Percentiles rank a stretch among this genome's conserved stretches.
Evolutionary conservation across 106 monocot species (phyloP).

Genomic region (Acorus gramineus): DNA sequence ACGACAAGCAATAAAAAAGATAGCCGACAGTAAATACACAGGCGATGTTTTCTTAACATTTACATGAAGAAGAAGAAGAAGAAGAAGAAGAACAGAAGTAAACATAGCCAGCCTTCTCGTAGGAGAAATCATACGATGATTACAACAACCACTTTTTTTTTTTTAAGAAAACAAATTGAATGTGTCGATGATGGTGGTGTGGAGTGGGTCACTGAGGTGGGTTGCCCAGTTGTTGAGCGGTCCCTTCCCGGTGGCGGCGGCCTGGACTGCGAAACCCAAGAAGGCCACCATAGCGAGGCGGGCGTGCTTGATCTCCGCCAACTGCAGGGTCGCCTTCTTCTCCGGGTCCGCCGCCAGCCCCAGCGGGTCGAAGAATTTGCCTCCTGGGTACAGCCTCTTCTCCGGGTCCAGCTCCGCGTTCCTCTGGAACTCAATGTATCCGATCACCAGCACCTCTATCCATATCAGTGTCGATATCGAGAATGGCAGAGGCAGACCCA

Average conservation of each 20-base stretch:
- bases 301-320: constrained; percentile 97
- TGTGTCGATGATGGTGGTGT: constrained; percentile 96
- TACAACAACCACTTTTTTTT: too few species aligned
- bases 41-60: too few species aligned
- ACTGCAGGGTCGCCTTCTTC: constrained; percentile 70
- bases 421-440: constrained; percentile 99
- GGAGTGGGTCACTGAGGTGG: constrained; percentile 93
- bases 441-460: constrained; percentile 89
- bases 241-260: constrained; percentile 87
- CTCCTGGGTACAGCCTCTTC: constrained; percentile 85
- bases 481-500: constrained; percentile 89
- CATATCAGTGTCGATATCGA: constrained; percentile 70
- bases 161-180: constrained; percentile 58
- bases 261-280: constrained; percentile 90
- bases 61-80: too few species aligned
- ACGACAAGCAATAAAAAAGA: too few species aligned
- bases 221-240: constrained; percentile 98
- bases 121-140: too few species aligned
- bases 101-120: too few species aligned
- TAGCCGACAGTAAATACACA: too few species aligned
- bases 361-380: constrained; percentile 87
- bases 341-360: constrained; percentile 84
- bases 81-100: too few species aligned
- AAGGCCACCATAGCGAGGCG: constrained; percentile 94
- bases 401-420: constrained; percentile 91